Percentiles rank a stretch among this genome's conserved stretches.
Conservation (phyloP, 1,284 basidiomycete species). For the Neonothopanus nambi region DNA sequence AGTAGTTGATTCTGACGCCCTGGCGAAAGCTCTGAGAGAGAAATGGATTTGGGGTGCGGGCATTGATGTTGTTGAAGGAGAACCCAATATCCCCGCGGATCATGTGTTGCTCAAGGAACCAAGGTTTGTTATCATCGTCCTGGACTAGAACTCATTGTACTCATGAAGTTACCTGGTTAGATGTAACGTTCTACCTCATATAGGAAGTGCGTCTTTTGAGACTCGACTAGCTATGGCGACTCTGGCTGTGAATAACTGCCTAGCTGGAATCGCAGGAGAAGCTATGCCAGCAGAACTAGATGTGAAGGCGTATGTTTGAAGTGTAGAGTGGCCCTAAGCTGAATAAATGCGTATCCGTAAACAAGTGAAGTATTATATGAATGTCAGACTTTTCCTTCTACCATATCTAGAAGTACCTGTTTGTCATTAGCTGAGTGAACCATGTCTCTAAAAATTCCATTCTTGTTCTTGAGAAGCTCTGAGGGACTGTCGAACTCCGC, state of each 20-base stretch:
- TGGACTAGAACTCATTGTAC: background rate
- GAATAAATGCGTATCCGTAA: too few species aligned
- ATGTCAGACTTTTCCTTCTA: background rate
- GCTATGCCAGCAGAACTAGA: conserved; percentile 57
- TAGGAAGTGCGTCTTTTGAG: conserved; percentile 87
- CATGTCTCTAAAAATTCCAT: conserved; percentile 53
- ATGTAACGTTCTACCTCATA: conserved; percentile 84
- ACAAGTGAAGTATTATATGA: background rate
- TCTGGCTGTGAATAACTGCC: conserved; percentile 65
- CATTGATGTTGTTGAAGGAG: conserved; percentile 91
- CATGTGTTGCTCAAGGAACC: conserved; percentile 82
- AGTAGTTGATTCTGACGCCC: conserved; percentile 86
- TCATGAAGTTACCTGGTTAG: conserved; percentile 34
- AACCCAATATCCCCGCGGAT: conserved; percentile 74
- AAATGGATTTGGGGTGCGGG: conserved; percentile 90
- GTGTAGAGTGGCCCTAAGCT: too few species aligned
- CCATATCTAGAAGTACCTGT: conserved; percentile 29
- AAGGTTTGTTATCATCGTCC: conserved; percentile 44
- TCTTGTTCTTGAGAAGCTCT: conserved; percentile 54
- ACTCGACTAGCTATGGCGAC: conserved; percentile 83
- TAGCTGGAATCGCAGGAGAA: conserved; percentile 46
- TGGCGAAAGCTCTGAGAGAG: conserved; percentile 76
- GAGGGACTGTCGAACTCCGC: conserved; percentile 62
- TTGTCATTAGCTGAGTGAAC: conserved; percentile 49
- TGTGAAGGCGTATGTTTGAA: conserved; percentile 21